These are phyloP conservation scores for Nymphaea thermarum DNA, from an alignment of 164 flowering plant species.

Conservation along the genomic window DNA sequence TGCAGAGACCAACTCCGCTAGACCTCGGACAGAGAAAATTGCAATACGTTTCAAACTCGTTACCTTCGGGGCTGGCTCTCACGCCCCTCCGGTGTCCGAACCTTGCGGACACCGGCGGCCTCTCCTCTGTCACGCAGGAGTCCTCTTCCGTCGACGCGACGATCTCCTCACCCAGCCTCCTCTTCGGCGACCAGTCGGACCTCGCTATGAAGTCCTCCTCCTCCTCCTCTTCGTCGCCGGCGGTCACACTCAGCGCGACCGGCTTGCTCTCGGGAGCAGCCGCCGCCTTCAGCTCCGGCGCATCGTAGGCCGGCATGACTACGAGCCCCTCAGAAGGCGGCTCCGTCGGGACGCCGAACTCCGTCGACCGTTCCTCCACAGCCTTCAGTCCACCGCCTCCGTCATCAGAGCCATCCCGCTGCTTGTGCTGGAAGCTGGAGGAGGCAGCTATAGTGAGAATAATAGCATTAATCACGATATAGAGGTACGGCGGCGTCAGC, in stretches of 20 bases:
- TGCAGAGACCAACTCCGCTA: too few relatives aligned
- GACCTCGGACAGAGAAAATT: not conserved
- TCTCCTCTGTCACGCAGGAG: constrained; percentile 15
- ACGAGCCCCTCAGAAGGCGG: constrained; percentile 1
- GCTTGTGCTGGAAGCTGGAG: constrained; percentile 29
- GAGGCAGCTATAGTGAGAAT: constrained; percentile 80
- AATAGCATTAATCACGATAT: constrained; percentile 64
- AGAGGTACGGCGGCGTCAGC: constrained; percentile 72
- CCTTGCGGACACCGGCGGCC: constrained; percentile 48
- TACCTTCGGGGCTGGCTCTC: constrained; percentile 70
- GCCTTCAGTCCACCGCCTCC: not conserved
- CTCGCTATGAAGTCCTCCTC: constrained; percentile 24
- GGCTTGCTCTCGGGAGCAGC: not conserved
- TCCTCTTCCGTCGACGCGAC: constrained; percentile 16
- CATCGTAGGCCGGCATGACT: not conserved
- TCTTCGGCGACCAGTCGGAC: constrained; percentile 14
- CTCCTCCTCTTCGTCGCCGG: constrained; percentile 5
- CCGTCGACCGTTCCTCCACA: not conserved
- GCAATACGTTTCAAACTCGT: not conserved
- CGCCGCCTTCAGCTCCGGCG: constrained; percentile 1
- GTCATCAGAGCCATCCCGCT: not conserved
- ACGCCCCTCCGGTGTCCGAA: constrained; percentile 44
- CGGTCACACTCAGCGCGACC: not conserved
- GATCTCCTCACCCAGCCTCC: constrained; percentile 13
- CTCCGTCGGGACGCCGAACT: constrained; percentile 2